These are phyloP conservation scores for Epichloe gansuensis DNA, from an alignment of 2,329 filamentous ascomycete genomes.

Conservation along the genomic window DNA sequence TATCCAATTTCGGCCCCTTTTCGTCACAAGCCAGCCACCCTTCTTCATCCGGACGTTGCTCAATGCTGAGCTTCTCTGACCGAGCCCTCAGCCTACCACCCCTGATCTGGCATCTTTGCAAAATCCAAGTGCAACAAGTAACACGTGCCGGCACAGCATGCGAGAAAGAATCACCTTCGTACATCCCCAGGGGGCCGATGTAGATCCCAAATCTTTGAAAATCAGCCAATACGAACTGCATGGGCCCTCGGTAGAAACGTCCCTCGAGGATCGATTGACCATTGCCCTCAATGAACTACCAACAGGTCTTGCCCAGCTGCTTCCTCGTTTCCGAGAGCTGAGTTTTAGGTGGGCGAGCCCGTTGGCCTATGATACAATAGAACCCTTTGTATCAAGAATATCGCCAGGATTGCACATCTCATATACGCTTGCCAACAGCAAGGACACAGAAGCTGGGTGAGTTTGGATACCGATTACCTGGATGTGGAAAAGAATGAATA, in stretches of 20 bases:
- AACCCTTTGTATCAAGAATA: conserved; percentile 62
- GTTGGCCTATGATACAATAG: conserved; percentile 40
- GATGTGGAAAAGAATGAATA: background rate
- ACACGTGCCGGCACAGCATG: conserved; percentile 34
- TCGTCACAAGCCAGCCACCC: background rate
- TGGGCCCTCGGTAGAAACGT: conserved; percentile 45
- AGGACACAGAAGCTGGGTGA: conserved; percentile 13
- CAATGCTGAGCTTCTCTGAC: background rate
- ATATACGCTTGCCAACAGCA: conserved; percentile 42
- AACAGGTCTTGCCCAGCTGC: conserved; percentile 44
- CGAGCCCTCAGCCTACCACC: background rate
- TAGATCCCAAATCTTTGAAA: conserved; percentile 51
- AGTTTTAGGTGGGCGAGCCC: conserved; percentile 69
- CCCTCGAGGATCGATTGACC: conserved; percentile 69
- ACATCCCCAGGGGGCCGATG: conserved; percentile 46
- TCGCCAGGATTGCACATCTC: conserved; percentile 74
- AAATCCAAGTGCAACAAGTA: background rate
- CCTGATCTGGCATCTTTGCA: background rate
- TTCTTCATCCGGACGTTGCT: background rate
- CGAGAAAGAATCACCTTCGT: conserved; percentile 71
- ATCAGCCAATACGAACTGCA: conserved; percentile 43
- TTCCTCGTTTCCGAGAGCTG: conserved; percentile 56
- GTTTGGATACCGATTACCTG: background rate
- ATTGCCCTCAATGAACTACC: conserved; percentile 63
- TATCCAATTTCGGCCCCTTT: background rate